Percentiles rank a stretch among this genome's conserved stretches.
phyloP scores from a whole-genome alignment of 2,329 filamentous ascomycete species.

The Trichoderma sp. region DNA sequence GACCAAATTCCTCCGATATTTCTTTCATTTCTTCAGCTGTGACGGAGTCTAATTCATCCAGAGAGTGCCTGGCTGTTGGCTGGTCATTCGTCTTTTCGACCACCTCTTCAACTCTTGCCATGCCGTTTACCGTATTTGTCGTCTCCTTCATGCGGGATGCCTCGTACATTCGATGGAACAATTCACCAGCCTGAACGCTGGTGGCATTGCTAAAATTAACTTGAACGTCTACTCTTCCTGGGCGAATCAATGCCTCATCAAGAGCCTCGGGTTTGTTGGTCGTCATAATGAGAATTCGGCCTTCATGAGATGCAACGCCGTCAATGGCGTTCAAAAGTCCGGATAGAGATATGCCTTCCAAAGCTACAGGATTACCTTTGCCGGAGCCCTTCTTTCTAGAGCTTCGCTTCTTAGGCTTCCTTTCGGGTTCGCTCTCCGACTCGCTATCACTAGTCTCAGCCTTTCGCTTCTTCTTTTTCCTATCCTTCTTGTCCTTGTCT shows the following conservation, averaged over 20 bases:
- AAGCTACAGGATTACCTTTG: conserved; percentile 30
- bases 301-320: conserved; percentile 78
- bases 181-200: conserved; percentile 56
- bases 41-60: conserved; percentile 16
- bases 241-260: conserved; percentile 73
- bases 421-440: conserved; percentile 33
- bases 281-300: conserved; percentile 79
- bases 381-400: conserved; percentile 22
- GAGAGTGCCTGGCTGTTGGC: conserved; percentile 21
- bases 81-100: background rate
- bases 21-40: conserved; percentile 46
- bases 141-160: conserved; percentile 36
- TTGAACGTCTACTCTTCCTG: conserved; percentile 72
- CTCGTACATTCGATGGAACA: conserved; percentile 66
- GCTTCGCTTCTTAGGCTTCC: conserved; percentile 32
- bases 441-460: conserved; percentile 36
- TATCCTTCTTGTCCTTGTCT: conserved; percentile 31
- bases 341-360: conserved; percentile 68
- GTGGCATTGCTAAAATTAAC: conserved; percentile 66
- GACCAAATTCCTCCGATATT: conserved; percentile 55
- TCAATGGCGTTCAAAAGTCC: conserved; percentile 84
- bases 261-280: conserved; percentile 76
- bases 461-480: conserved; percentile 37
- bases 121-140: conserved; percentile 9
- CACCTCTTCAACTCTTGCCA: background rate